Conservation (phyloP, 371 early-diverging fungal species). For the Mucor ambiguus region DNA sequence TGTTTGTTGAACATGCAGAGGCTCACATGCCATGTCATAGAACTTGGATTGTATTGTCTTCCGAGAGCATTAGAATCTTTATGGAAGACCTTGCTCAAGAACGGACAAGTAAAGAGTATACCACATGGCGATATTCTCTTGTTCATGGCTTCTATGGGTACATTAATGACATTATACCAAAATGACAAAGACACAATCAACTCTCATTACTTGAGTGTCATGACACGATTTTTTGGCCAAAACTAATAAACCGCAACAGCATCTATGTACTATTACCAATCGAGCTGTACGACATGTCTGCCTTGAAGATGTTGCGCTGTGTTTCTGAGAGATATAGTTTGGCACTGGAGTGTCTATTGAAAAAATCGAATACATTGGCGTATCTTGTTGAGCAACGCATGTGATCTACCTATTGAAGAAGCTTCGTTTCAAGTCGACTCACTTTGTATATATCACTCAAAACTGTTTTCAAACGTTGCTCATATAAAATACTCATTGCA, state of each 20-base stretch:
- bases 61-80: conserved; percentile 78
- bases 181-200: conserved; percentile 73
- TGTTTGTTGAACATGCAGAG: background rate
- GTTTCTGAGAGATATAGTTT: background rate
- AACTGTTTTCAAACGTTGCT: too few relatives aligned
- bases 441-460: background rate
- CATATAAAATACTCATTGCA: too few relatives aligned
- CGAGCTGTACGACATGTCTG: background rate
- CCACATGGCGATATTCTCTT: conserved; percentile 62
- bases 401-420: background rate
- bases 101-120: conserved; percentile 46
- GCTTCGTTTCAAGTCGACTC: background rate
- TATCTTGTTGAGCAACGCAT: background rate
- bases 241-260: conserved; percentile 51
- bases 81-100: conserved; percentile 63
- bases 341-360: background rate
- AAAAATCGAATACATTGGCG: background rate
- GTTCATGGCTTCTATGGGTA: conserved; percentile 77
- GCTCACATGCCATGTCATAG: conserved; percentile 27
- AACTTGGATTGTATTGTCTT: conserved; percentile 82
- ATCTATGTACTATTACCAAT: background rate
- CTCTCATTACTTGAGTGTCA: conserved; percentile 72
- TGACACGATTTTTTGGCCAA: conserved; percentile 85
- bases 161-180: conserved; percentile 85
- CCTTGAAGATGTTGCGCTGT: background rate